Percentiles rank a stretch among this genome's conserved stretches.
phyloP scores from a whole-genome alignment of 1,284 basidiomycete genomes.

The Neonothopanus nambi region DNA sequence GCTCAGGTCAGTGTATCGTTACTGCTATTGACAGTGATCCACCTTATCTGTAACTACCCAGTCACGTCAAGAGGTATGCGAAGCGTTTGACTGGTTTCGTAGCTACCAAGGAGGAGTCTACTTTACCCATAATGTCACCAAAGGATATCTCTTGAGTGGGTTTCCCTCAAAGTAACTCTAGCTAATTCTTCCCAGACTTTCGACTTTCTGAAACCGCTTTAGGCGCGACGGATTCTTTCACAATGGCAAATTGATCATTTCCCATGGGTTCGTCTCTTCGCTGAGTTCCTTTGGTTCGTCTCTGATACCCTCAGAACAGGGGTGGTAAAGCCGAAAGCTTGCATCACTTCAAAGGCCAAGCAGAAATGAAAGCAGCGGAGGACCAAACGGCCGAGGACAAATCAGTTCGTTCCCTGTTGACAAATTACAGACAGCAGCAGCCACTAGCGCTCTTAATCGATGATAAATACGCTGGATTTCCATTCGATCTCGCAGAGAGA shows the following conservation, averaged over 20 bases:
- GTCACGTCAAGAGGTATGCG: conserved; percentile 82
- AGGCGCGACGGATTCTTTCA: conserved; percentile 70
- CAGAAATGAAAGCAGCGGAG: conserved; percentile 41
- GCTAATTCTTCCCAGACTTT: not conserved
- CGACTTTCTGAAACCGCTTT: conserved; percentile 15
- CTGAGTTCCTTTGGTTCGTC: too few species aligned
- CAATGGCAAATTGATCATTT: conserved; percentile 69
- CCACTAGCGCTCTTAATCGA: conserved; percentile 71
- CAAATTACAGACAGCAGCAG: conserved; percentile 46
- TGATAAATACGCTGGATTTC: conserved; percentile 70
- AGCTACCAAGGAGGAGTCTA: conserved; percentile 80
- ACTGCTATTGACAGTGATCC: not conserved
- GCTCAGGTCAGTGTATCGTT: conserved; percentile 40
- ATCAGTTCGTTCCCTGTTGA: conserved; percentile 67
- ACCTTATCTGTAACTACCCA: conserved; percentile 26
- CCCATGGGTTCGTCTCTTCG: conserved; percentile 62
- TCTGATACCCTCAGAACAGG: conserved; percentile 31
- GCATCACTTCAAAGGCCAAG: conserved; percentile 39
- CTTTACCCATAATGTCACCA: conserved; percentile 55
- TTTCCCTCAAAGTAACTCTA: conserved; percentile 60
- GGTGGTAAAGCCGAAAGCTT: conserved; percentile 69
- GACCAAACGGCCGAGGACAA: conserved; percentile 67
- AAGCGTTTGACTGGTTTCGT: conserved; percentile 71
- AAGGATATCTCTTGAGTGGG: conserved; percentile 72
- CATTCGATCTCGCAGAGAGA: conserved; percentile 56